Conservation (phyloP, 2,329 filamentous ascomycete genomes). For the Fusarium sulawesiense region DNA sequence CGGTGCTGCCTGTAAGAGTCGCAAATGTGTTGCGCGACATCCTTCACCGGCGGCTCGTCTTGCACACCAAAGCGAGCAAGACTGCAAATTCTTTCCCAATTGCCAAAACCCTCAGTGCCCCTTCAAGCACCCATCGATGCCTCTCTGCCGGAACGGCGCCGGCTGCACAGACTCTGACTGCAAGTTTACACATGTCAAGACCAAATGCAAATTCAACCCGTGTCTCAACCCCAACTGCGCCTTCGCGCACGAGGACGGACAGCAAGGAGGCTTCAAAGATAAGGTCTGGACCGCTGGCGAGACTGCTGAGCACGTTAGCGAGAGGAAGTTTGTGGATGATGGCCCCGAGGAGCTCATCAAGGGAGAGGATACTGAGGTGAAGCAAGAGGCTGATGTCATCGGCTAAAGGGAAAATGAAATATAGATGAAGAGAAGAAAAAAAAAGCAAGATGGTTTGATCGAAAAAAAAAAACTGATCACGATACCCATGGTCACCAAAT, state of each 20-base stretch:
- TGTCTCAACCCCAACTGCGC: slow-evolving; percentile 90
- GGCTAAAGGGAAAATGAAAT: slow-evolving; percentile 43
- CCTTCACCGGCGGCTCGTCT: slow-evolving; percentile 87
- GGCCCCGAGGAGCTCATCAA: slow-evolving; percentile 78
- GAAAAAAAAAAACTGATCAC: slow-evolving; percentile 25
- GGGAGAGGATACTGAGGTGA: slow-evolving; percentile 59
- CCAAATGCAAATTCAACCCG: slow-evolving; percentile 89
- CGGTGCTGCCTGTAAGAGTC: slow-evolving; percentile 93
- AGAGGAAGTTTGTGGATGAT: slow-evolving; percentile 87
- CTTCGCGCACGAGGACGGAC: slow-evolving; percentile 92
- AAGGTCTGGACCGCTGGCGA: slow-evolving; percentile 85
- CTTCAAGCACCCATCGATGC: slow-evolving; percentile 89
- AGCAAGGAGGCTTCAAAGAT: slow-evolving; percentile 84
- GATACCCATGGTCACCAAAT: slow-evolving; percentile 38
- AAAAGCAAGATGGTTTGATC: slow-evolving; percentile 29
- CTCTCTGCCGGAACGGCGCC: slow-evolving; percentile 89
- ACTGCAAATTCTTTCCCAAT: slow-evolving; percentile 92
- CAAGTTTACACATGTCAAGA: slow-evolving; percentile 89
- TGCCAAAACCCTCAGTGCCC: slow-evolving; percentile 89
- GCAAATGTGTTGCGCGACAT: slow-evolving; percentile 91
- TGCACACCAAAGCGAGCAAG: slow-evolving; percentile 82
- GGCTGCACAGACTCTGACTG: slow-evolving; percentile 85
- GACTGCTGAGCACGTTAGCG: slow-evolving; percentile 77
- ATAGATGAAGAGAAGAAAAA: background rate
- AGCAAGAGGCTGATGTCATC: slow-evolving; percentile 56